A percentile compares a stretch with the other conserved stretches of the same genome.
Evolutionary conservation across 441 rosid genomes (phyloP).

Genomic region (Croton setiger): DNA sequence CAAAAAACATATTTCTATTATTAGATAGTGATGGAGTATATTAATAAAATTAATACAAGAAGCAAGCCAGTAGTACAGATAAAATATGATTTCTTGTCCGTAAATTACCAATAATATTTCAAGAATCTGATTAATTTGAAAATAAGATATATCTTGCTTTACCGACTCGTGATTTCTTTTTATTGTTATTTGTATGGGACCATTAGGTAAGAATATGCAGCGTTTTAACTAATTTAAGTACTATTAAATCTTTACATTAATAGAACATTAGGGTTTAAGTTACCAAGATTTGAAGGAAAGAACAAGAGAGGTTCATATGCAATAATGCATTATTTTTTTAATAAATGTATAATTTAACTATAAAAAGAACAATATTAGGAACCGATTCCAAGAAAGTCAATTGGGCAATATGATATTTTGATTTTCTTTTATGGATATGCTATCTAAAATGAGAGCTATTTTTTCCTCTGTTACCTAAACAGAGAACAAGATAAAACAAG

Average conservation of each 20-base stretch:
- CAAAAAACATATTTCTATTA: not conserved
- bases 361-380: too few species aligned
- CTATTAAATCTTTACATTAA: not conserved
- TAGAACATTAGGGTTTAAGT: not conserved
- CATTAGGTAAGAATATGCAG: not conserved
- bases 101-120: not conserved
- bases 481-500: slow-evolving; percentile 6
- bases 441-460: not conserved
- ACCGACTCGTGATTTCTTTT: slow-evolving; percentile 16
- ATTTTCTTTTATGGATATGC: not conserved
- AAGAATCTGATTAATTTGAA: slow-evolving; percentile 1
- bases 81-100: not conserved
- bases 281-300: not conserved
- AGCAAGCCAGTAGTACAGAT: not conserved
- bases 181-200: not conserved
- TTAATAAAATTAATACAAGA: not conserved
- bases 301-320: not conserved
- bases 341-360: too few species aligned
- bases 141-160: slow-evolving; percentile 16
- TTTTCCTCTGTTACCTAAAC: not conserved
- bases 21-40: not conserved
- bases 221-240: too few species aligned
- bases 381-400: slow-evolving; percentile 3
- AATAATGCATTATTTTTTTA: too few species aligned
- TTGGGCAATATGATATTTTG: not conserved